Evolutionary conservation across 140 eudicot genomes (phyloP), one percentile per base, ranked within the genome.

Genomic region (Flaveria floridana): DNA sequence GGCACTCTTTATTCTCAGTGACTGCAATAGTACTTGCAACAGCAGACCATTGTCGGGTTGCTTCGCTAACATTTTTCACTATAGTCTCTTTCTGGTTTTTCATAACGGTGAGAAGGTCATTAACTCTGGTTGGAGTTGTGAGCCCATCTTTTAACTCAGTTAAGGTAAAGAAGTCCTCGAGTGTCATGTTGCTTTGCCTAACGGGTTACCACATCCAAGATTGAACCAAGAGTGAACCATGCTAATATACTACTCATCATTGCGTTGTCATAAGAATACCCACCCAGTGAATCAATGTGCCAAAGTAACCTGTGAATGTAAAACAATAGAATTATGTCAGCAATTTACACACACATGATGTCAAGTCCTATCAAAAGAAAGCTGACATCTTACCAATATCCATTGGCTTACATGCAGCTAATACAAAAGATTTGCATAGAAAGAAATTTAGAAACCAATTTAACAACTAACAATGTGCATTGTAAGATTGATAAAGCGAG

Each of bases 71-170:
- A 76, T 76, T 81, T 69, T 87, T 85, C 62, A 73, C 78, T 65
- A 51, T 65, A 66, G 44, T 65, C 47, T 87, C 83, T 69, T 79
- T 84, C 52, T 86, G 92, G 12, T 85, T 77, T 52, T 84, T 82
- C 95, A 92, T 84, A 30, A 84, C 76, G 71, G 65, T 48, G 70
- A 92, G 59, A 58, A 92, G 90, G 57, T 87, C 92, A 69, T 65
- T 79, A 9, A 92, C 90, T 75, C 95, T 82, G 74, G 86, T 28
- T 76, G 89, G 90, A 78, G 82, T 80, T 3, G 92, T 79, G 76
- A 92, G 87, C 81, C 98, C 98, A 78, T 89, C 84, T 86, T 87
- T 86, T 85, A 86, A 81, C 92, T 92, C 96, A 25, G 86, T 78
- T 78, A 70, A 72, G 70, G 95, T 92, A 79, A 92, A 87, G 77